phyloP scores from a whole-genome alignment of 345 rosid species.

The Raphanus sativus region DNA sequence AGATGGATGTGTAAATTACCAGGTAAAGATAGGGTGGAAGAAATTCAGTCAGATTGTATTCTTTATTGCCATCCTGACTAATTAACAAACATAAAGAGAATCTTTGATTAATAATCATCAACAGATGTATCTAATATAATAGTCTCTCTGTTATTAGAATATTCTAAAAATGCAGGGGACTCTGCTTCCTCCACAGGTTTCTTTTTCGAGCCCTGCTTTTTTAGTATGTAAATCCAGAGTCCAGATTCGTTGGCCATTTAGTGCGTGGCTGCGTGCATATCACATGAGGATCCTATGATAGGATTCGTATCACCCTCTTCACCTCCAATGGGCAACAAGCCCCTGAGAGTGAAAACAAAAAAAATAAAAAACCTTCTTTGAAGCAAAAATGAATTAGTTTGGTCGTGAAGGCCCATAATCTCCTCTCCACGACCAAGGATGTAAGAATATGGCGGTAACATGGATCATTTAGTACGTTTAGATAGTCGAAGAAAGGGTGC shows the following conservation, averaged over 20 bases:
- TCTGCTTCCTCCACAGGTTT: constrained; percentile 26
- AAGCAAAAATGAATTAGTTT: not conserved
- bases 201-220: constrained; percentile 14
- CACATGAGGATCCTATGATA: not conserved
- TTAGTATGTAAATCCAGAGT: not conserved
- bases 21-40: constrained; percentile 18
- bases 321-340: too few relatives aligned
- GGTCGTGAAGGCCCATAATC: not conserved
- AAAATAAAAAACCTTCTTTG: not conserved
- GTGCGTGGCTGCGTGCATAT: not conserved
- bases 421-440: constrained; percentile 7
- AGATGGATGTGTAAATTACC: constrained; percentile 18
- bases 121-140: constrained; percentile 25
- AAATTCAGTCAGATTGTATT: constrained; percentile 14
- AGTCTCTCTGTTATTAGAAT: constrained; percentile 34
- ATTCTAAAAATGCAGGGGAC: constrained; percentile 34
- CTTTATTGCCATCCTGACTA: constrained; percentile 31
- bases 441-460: not conserved
- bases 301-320: too few relatives aligned
- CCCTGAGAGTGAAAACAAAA: not conserved
- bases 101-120: constrained; percentile 24
- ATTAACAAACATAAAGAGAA: constrained; percentile 6
- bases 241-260: not conserved
- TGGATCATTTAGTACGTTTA: too few relatives aligned
- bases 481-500: constrained; percentile 3